Percentiles rank a stretch among this genome's conserved stretches.
These are phyloP conservation scores for Ogataea ganodermae DNA, from an alignment of 805 yeast species.

Conservation along the genomic window DNA sequence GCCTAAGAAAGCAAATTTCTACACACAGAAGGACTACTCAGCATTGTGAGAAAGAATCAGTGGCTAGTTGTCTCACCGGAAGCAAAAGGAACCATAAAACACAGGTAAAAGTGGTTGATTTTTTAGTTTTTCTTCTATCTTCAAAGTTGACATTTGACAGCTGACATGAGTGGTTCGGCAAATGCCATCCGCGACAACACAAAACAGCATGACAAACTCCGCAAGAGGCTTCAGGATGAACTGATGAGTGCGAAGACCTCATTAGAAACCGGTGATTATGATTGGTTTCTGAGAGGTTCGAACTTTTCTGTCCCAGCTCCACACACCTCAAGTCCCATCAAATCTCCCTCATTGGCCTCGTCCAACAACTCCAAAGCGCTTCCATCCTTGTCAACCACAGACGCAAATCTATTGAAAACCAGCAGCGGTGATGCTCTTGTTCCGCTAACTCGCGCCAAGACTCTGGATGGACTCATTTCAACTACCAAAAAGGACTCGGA, in stretches of 20 bases:
- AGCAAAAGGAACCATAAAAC: slow-evolving; percentile 1
- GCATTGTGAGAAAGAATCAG: no score
- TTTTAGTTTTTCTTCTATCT: no score
- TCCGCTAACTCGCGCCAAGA: slow-evolving; percentile 26
- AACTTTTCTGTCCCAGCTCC: slow-evolving; percentile 12
- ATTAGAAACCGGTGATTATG: slow-evolving; percentile 31
- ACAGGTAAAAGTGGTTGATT: no score
- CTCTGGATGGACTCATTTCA: slow-evolving; percentile 27
- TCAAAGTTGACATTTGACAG: not conserved
- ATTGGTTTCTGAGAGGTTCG: slow-evolving; percentile 34
- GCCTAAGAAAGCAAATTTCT: no score
- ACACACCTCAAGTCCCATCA: slow-evolving; percentile 23
- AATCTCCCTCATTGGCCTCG: slow-evolving; percentile 29
- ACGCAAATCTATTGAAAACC: slow-evolving; percentile 11
- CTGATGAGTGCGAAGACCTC: slow-evolving; percentile 18
- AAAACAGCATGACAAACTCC: slow-evolving; percentile 32
- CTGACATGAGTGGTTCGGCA: slow-evolving; percentile 12
- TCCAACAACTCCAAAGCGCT: slow-evolving; percentile 30
- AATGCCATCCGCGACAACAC: slow-evolving; percentile 16
- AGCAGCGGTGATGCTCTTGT: slow-evolving; percentile 13
- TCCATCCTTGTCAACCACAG: slow-evolving; percentile 27
- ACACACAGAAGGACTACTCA: no score
- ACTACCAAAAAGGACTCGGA: slow-evolving; percentile 15
- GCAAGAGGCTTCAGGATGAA: slow-evolving; percentile 33
- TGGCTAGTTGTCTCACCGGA: not conserved